These are phyloP conservation scores for Boletus subparvulus DNA, from an alignment of 768 basidiomycete genomes.

Conservation along the genomic window DNA sequence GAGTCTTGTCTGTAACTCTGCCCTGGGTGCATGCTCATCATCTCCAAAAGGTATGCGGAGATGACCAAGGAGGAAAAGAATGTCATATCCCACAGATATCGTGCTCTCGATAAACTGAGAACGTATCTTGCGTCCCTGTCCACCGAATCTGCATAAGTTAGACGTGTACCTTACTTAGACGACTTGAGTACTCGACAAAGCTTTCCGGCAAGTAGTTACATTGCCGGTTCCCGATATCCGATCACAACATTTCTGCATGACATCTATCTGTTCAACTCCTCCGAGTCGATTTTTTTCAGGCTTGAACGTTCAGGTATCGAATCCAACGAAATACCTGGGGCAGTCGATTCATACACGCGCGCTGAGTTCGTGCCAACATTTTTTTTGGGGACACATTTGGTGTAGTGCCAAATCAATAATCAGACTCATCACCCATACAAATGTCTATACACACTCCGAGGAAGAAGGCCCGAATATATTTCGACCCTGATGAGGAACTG, in stretches of 20 bases:
- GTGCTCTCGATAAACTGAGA: conserved; percentile 59
- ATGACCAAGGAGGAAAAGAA: conserved; percentile 67
- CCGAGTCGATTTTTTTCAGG: neutral
- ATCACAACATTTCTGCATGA: conserved; percentile 4
- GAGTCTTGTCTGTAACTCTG: conserved; percentile 19
- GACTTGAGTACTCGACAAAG: neutral
- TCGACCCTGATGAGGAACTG: conserved; percentile 19
- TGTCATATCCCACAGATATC: conserved; percentile 61
- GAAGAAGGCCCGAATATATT: conserved; percentile 25
- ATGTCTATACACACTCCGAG: conserved; percentile 28
- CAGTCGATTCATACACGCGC: neutral
- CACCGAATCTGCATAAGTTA: neutral
- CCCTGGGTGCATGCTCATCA: neutral
- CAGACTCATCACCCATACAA: neutral
- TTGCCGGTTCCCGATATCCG: conserved; percentile 22
- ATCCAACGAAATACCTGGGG: neutral
- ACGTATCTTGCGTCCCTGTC: conserved; percentile 34
- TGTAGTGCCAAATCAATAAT: neutral
- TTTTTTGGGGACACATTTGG: neutral
- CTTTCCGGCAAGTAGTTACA: conserved; percentile 4
- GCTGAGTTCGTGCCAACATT: neutral
- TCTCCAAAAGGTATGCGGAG: conserved; percentile 55
- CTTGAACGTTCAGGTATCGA: neutral
- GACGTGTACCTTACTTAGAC: neutral
- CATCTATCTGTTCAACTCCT: neutral